Evolutionary conservation across 2,329 filamentous ascomycete genomes (phyloP), one percentile per base, ranked within the genome.

Genomic region (Canariomyces notabilis): DNA sequence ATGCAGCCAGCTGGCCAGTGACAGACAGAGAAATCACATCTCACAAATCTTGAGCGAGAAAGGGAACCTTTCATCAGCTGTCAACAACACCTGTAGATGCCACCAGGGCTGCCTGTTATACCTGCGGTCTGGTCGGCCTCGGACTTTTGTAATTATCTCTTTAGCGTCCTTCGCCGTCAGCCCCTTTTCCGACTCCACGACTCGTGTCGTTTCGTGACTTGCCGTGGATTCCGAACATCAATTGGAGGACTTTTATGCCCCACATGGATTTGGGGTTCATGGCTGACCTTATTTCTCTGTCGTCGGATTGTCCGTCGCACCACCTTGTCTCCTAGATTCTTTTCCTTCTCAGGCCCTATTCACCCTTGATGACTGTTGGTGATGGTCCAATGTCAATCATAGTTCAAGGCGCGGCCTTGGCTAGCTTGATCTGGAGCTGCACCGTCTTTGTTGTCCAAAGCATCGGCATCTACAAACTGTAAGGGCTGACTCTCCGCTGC

Each of bases 401-500:
- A 29, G 37, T 63, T 40, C 64, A 73, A 49, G 58, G 57, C 34
- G 52, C 73, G 39, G 77, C 78, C 53, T 64, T 66, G 44, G 62
- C 68, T 40, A 77, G 71, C 53, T 66, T 79, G 32, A 57, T 71
- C 51, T 83, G 81, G 77, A 74, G 70, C 57, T 61, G 64, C 42
- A 57, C 72, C 26, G 69, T 84, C 20, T 58, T 79, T 33, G 33
- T 73, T 5, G 75, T 83, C 21, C 76, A 83, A 55, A 58, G 58
- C 23, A 71, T 83, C 43, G 80, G 80, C 46, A 73, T 76, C 47
- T 70, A 65, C 45, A 70, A 79, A 55, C 68, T 83, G 80, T 82
- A 64, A 53, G 72, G 14, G n/a, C n/a, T 23, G 22, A 15, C 50
- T 42, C 18, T 38, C 37, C 19, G 6, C 38, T 12, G 8, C 47